Evolutionary conservation across 768 basidiomycete genomes (phyloP), one percentile per base, ranked within the genome.

Genomic region (Boletus sp.): DNA sequence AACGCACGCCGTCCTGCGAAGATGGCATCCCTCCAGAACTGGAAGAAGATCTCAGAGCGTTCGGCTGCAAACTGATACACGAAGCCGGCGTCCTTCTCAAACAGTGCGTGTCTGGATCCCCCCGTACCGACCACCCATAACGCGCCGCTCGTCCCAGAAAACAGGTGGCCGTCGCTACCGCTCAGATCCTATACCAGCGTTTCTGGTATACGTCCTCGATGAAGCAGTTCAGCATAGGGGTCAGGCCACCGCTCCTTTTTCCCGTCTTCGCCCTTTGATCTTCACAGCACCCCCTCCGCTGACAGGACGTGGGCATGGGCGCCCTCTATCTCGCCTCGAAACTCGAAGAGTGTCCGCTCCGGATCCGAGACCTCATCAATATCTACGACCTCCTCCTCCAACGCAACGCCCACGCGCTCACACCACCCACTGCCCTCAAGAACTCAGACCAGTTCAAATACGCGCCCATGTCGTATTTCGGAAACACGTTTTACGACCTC

Each of bases 121-220:
- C n/a, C 14, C 15, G 18, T 30, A n/a, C 59, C 47, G 47, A 50
- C 24, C 44, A 30, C 45, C 36, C 54, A 40, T 65, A 28, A 65
- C 49, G 20, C 53, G 47, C 36, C 32, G 37, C 44, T 18, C 49
- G 28, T 30, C 10, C 60, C 71, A 92, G 90, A 73, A 97, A 98
- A 62, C 97, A 99, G 70, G 95, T 97, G 30, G 95, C 95, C 14
- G 90, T 98, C 52, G 94, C 97, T 7, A 92, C 95, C 1, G 97
- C 97, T 0, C 95, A 98, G 70, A 92, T 98, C 33, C 76, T 99
- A 2, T 96, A 95, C 70, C 97, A 99, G 60, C 80, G 96, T 35
- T 99, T 99, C 78, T 98, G 90, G 90, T 98, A 84, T 74, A 91
- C 96, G 17, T 87, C 89, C 5, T 96, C 94, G 8, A 85, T 99